Percentiles rank a stretch among this genome's conserved stretches.
phyloP scores from a whole-genome alignment of 371 early-diverging fungal species.

The Actinomucor elegans region DNA sequence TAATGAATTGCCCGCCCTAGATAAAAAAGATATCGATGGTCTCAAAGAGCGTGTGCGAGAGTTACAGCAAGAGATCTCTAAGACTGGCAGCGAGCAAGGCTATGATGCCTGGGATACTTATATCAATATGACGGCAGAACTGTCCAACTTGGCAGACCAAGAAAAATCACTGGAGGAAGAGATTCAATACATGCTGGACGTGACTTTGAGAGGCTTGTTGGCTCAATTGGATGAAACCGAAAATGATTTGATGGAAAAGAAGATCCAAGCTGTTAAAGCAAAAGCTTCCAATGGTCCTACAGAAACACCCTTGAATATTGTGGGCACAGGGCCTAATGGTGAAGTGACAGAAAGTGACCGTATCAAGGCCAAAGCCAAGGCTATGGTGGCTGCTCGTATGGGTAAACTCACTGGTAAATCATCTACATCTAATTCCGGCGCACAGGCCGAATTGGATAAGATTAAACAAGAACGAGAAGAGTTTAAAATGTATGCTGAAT shows the following conservation, averaged over 20 bases:
- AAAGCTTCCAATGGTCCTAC: slow-evolving; percentile 18
- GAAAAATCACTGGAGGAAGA: slow-evolving; percentile 54
- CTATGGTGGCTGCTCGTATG: slow-evolving; percentile 61
- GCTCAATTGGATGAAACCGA: slow-evolving; percentile 53
- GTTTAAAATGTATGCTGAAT: slow-evolving; percentile 42
- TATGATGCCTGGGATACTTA: slow-evolving; percentile 40
- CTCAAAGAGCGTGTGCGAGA: slow-evolving; percentile 45
- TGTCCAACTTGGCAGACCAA: slow-evolving; percentile 53
- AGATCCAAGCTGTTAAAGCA: slow-evolving; percentile 43
- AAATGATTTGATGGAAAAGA: slow-evolving; percentile 51
- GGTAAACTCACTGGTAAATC: slow-evolving; percentile 53
- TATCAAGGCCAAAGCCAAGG: slow-evolving; percentile 63
- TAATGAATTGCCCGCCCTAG: slow-evolving; percentile 22
- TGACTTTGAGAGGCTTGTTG: slow-evolving; percentile 41
- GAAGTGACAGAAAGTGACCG: slow-evolving; percentile 58
- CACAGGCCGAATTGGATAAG: slow-evolving; percentile 44
- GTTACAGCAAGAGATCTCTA: slow-evolving; percentile 40
- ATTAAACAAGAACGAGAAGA: slow-evolving; percentile 56
- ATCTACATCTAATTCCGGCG: slow-evolving; percentile 8
- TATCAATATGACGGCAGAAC: slow-evolving; percentile 43
- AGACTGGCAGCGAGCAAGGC: slow-evolving; percentile 32
- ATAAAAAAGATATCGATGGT: slow-evolving; percentile 39
- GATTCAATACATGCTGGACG: slow-evolving; percentile 42
- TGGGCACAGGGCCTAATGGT: slow-evolving; percentile 63
- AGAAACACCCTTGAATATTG: slow-evolving; percentile 32